Conservation (phyloP, 352 stramenopile genomes). For the Plasmopara halstedii region DNA sequence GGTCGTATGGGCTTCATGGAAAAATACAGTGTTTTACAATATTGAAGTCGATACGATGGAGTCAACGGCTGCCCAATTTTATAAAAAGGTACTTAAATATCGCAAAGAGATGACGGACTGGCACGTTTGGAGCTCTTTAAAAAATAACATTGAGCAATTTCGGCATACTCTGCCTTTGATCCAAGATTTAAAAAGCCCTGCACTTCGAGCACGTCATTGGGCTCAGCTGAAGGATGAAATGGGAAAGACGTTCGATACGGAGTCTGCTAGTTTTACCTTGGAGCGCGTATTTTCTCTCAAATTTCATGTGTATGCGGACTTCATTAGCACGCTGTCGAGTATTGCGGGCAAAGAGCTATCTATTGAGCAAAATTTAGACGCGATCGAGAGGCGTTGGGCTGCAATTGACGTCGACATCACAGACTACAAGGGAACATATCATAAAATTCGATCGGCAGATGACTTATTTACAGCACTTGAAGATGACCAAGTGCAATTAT, state of each 20-base stretch:
- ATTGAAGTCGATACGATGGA: slow-evolving; percentile 91
- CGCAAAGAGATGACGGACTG: slow-evolving; percentile 92
- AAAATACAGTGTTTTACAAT: slow-evolving; percentile 88
- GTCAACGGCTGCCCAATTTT: slow-evolving; percentile 79
- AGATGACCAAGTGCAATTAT: slow-evolving; percentile 89
- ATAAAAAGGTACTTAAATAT: slow-evolving; percentile 91
- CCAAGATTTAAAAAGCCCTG: slow-evolving; percentile 88
- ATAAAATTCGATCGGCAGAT: slow-evolving; percentile 88
- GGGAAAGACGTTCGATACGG: slow-evolving; percentile 75
- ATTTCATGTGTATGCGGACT: slow-evolving; percentile 84
- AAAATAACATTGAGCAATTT: slow-evolving; percentile 91
- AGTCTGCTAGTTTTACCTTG: slow-evolving; percentile 69
- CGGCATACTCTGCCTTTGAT: slow-evolving; percentile 90
- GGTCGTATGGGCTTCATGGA: slow-evolving; percentile 86
- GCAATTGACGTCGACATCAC: slow-evolving; percentile 86
- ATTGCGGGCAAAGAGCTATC: slow-evolving; percentile 90
- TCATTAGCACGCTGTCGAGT: slow-evolving; percentile 86
- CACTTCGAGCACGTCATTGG: slow-evolving; percentile 85
- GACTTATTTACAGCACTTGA: slow-evolving; percentile 88
- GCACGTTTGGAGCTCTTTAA: slow-evolving; percentile 87
- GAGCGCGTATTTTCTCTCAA: slow-evolving; percentile 83
- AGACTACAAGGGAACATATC: slow-evolving; percentile 90
- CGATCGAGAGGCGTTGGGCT: slow-evolving; percentile 85
- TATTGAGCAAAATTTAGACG: slow-evolving; percentile 86
- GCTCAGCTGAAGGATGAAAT: slow-evolving; percentile 83